Evolutionary conservation across 179 eudicot species (phyloP).

Genomic region (Corrigiola litoralis): DNA sequence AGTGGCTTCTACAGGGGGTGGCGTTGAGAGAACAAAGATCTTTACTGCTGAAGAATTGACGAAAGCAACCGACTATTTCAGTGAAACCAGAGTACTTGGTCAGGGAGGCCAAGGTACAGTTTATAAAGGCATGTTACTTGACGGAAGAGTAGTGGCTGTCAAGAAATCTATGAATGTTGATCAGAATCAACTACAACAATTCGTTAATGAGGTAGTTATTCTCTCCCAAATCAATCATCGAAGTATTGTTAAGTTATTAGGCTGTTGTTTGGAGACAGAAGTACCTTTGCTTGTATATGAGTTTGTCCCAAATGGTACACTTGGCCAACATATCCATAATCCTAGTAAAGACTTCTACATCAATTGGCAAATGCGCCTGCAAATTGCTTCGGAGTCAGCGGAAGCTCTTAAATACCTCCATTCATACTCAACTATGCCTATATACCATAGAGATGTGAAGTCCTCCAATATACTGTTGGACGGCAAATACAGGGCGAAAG

Average conservation of each 20-base stretch:
- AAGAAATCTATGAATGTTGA: slow-evolving; percentile 20
- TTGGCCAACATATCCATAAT: slow-evolving; percentile 26
- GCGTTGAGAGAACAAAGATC: slow-evolving; percentile 15
- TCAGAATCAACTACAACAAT: slow-evolving; percentile 9
- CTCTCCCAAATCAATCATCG: slow-evolving; percentile 25
- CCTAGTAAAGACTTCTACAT: slow-evolving; percentile 18
- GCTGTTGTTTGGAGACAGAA: slow-evolving; percentile 26
- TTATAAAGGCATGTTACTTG: slow-evolving; percentile 25
- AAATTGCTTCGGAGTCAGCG: slow-evolving; percentile 16
- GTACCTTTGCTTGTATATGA: slow-evolving; percentile 26
- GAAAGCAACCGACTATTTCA: slow-evolving; percentile 18
- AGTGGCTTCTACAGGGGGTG: slow-evolving; percentile 11
- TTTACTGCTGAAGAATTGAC: slow-evolving; percentile 16
- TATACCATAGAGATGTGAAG: slow-evolving; percentile 22
- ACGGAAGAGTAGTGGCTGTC: slow-evolving; percentile 21
- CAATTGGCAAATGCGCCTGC: slow-evolving; percentile 18
- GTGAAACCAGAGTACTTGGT: slow-evolving; percentile 16
- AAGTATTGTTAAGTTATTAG: slow-evolving; percentile 18
- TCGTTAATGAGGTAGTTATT: slow-evolving; percentile 19
- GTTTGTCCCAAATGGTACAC: slow-evolving; percentile 26
- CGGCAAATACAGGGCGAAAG: slow-evolving; percentile 12
- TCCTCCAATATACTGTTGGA: slow-evolving; percentile 21
- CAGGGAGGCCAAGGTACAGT: slow-evolving; percentile 26
- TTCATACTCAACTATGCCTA: slow-evolving; percentile 20
- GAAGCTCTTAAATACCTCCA: slow-evolving; percentile 21